Conservation (phyloP, 805 yeast genomes). For the Tetrapisispora arboricola region DNA sequence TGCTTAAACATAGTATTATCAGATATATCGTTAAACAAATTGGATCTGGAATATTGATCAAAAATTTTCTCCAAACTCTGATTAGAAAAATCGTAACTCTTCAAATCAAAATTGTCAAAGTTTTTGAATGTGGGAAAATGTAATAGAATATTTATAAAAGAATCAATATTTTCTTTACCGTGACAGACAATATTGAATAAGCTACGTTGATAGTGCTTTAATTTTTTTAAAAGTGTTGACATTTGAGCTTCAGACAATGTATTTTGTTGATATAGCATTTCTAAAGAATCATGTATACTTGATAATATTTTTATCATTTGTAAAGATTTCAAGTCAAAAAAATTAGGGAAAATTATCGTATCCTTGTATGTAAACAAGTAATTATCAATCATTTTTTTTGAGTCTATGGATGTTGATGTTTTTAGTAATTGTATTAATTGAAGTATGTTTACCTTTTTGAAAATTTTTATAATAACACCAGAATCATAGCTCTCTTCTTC, state of each 20-base stretch:
- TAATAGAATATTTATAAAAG: constrained; percentile 14
- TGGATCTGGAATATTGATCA: constrained; percentile 2
- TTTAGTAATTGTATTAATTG: constrained; percentile 26
- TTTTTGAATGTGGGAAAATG: constrained; percentile 15
- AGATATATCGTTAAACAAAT: neutral
- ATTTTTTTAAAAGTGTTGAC: neutral
- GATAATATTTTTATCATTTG: constrained; percentile 9
- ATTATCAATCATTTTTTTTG: constrained; percentile 23
- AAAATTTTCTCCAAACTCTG: constrained; percentile 10
- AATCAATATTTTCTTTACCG: constrained; percentile 11
- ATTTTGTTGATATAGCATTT: constrained; percentile 7
- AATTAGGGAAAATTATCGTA: constrained; percentile 25
- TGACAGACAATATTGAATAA: constrained; percentile 7
- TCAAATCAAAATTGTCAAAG: constrained; percentile 9
- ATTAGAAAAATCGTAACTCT: constrained; percentile 16
- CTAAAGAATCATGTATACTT: constrained; percentile 13
- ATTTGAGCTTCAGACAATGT: neutral
- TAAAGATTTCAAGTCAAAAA: constrained; percentile 17
- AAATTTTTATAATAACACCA: constrained; percentile 16
- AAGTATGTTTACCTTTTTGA: constrained; percentile 26
- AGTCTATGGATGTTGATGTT: constrained; percentile 6
- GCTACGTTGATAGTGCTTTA: constrained; percentile 1
- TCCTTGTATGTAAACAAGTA: constrained; percentile 27
- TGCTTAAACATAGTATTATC: constrained; percentile 2
- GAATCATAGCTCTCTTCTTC: constrained; percentile 22